These are phyloP conservation scores for Thalassia testudinum DNA, from an alignment of 116 monocot species.

Conservation along the genomic window DNA sequence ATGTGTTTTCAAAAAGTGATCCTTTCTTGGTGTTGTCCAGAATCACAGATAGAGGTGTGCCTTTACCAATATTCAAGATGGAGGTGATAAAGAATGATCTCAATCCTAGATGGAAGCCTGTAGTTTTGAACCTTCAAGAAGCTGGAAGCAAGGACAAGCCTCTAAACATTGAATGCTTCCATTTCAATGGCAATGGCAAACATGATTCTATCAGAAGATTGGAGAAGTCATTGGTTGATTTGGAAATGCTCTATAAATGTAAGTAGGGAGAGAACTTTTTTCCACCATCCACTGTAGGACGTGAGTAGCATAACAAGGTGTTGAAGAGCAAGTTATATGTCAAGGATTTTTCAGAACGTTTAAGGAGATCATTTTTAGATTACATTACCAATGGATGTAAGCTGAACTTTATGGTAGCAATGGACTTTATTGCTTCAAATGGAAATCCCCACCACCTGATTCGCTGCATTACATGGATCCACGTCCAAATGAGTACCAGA, in stretches of 20 bases:
- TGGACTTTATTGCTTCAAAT: constrained; percentile 98
- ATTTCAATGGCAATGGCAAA: constrained; percentile 86
- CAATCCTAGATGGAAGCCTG: constrained; percentile 74
- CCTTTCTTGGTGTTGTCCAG: constrained; percentile 81
- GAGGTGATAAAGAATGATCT: constrained; percentile 91
- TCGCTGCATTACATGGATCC: constrained; percentile 96
- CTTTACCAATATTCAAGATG: constrained; percentile 76
- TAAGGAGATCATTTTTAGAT: constrained; percentile 60
- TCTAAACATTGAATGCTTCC: constrained; percentile 71
- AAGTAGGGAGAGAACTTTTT: constrained; percentile 54
- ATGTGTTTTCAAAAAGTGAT: constrained; percentile 91
- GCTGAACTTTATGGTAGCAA: constrained; percentile 87
- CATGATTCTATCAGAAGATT: constrained; percentile 89
- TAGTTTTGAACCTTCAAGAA: constrained; percentile 74
- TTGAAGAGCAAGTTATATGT: constrained; percentile 67
- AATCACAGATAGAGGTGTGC: constrained; percentile 42
- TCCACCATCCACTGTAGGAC: too few species aligned
- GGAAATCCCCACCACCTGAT: constrained; percentile 88
- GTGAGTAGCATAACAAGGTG: too few species aligned
- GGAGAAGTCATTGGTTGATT: constrained; percentile 61
- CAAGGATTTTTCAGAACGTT: constrained; percentile 47
- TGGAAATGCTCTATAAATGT: constrained; percentile 54
- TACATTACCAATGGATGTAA: constrained; percentile 77
- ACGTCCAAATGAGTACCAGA: constrained; percentile 88
- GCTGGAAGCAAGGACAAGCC: constrained; percentile 84